Conservation (phyloP, 106 monocot species). For the Dendrobium chrysotoxum region DNA sequence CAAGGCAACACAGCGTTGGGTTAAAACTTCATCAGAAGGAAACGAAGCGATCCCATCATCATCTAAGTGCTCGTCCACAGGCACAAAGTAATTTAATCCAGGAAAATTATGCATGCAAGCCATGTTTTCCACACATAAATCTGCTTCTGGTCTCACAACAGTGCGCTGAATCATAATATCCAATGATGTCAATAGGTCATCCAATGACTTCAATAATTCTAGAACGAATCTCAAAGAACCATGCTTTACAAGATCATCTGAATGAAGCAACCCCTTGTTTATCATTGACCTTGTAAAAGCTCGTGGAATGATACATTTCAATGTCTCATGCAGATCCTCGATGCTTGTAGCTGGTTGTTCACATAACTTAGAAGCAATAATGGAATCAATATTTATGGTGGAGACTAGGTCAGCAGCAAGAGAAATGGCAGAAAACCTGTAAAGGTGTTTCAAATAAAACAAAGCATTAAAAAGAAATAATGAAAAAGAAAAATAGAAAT, state of each 20-base stretch:
- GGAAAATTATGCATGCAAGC: constrained; percentile 17
- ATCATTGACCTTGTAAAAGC: constrained; percentile 53
- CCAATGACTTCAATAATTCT: constrained; percentile 64
- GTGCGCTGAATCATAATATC: constrained; percentile 22
- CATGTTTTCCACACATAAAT: constrained; percentile 4
- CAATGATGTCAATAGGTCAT: constrained; percentile 30
- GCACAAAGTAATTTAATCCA: constrained; percentile 16
- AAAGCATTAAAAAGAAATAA: neutral
- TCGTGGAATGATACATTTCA: constrained; percentile 70
- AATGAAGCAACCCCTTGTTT: constrained; percentile 83
- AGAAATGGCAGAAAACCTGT: constrained; percentile 82
- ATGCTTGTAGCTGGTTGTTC: constrained; percentile 12
- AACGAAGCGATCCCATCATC: neutral
- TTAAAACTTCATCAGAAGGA: constrained; percentile 10
- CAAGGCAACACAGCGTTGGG: constrained; percentile 40
- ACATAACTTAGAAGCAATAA: constrained; percentile 13
- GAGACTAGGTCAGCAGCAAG: constrained; percentile 81
- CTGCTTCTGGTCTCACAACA: neutral
- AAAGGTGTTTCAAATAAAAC: constrained; percentile 15
- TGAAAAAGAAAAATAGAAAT: constrained; percentile 2
- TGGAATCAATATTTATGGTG: constrained; percentile 23
- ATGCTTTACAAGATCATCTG: constrained; percentile 65
- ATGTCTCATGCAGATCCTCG: constrained; percentile 31
- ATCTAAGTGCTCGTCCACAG: constrained; percentile 10
- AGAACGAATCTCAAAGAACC: constrained; percentile 61